Conservation (phyloP, 768 basidiomycete species). For the Pleurotus tuoliensis region DNA sequence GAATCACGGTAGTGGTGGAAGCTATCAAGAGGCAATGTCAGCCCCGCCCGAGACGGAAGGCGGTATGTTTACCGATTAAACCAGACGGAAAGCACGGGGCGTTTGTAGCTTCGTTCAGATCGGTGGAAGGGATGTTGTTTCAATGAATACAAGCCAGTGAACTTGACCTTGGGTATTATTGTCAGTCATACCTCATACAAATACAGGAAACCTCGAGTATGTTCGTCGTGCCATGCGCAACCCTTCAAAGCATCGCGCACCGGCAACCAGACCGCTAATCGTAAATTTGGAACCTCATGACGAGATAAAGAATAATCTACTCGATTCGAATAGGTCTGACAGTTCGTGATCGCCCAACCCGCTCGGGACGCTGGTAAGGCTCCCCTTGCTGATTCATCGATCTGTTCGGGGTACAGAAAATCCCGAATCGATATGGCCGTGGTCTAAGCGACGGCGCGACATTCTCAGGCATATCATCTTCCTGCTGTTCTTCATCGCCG, state of each 20-base stretch:
- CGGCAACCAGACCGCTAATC: no score
- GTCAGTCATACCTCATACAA: no score
- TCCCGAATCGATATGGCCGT: conserved; percentile 2
- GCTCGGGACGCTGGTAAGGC: background rate
- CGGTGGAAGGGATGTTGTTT: background rate
- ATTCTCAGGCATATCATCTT: background rate
- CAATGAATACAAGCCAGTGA: no score
- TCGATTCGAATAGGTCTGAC: conserved; percentile 2
- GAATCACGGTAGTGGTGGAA: conserved; percentile 7
- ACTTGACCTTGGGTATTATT: no score
- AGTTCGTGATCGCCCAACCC: conserved; percentile 3
- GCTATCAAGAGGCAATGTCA: background rate
- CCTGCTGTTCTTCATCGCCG: background rate
- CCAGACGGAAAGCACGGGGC: background rate
- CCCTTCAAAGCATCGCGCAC: no score
- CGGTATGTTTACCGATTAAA: conserved; percentile 23
- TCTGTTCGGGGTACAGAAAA: conserved; percentile 8
- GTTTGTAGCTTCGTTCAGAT: background rate
- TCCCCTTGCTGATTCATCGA: conserved; percentile 7
- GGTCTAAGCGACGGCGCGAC: background rate
- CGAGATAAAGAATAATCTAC: background rate
- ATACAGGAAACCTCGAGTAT: background rate
- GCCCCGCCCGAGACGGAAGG: conserved; percentile 14
- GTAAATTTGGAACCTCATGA: no score
- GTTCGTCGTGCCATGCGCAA: no score